These are phyloP conservation scores for Colletotrichum spinosum DNA, from an alignment of 2,329 filamentous ascomycete species.

Conservation along the genomic window DNA sequence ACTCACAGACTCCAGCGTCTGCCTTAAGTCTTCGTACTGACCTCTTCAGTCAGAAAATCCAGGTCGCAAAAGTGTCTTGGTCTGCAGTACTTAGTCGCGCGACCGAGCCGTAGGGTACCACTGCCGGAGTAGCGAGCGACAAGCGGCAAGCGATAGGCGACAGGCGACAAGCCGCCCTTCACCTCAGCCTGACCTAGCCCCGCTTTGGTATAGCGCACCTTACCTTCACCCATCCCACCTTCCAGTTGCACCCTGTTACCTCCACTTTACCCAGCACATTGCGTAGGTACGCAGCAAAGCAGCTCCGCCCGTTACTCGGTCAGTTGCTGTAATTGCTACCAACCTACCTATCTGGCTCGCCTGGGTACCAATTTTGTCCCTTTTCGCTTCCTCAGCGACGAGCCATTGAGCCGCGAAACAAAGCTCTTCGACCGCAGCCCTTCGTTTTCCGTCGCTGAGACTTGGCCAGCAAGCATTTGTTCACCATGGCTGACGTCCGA, in stretches of 20 bases:
- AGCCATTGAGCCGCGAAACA: constrained; percentile 23
- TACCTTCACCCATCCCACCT: constrained; percentile 9
- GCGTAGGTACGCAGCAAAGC: not conserved
- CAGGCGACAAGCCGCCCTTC: not conserved
- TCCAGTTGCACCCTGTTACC: constrained; percentile 19
- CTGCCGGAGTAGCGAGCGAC: no score
- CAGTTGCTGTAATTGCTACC: constrained; percentile 22
- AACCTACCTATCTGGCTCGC: not conserved
- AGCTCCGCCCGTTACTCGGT: constrained; percentile 22
- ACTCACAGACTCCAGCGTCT: not conserved
- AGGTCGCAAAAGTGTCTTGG: no score
- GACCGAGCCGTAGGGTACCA: no score
- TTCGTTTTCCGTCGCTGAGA: not conserved
- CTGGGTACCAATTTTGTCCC: constrained; percentile 7
- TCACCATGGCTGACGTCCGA: constrained; percentile 80
- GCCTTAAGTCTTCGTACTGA: not conserved
- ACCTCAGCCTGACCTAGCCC: constrained; percentile 8
- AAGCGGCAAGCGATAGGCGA: no score
- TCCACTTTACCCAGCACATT: constrained; percentile 2
- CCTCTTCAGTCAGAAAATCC: no score
- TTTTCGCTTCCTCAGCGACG: constrained; percentile 9
- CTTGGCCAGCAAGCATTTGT: constrained; percentile 12
- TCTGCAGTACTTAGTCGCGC: no score
- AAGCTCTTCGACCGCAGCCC: not conserved
- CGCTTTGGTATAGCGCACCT: constrained; percentile 3